Conservation (phyloP, 1,284 basidiomycete genomes). For the Rhodotorula sp. region DNA sequence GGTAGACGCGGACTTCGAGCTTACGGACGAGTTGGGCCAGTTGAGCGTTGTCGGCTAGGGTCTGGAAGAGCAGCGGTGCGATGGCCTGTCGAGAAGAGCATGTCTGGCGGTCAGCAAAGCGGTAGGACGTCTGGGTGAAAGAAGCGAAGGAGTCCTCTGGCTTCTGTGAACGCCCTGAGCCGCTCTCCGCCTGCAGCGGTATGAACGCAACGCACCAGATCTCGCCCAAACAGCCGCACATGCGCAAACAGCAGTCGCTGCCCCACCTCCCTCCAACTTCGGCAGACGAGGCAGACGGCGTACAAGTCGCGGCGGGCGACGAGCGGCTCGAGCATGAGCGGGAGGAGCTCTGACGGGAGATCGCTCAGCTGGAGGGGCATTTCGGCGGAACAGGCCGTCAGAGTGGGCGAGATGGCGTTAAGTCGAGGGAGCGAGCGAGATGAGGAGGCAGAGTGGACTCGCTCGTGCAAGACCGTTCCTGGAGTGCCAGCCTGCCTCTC, state of each 20-base stretch:
- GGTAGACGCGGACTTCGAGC: slow-evolving; percentile 36
- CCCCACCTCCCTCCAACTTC: slow-evolving; percentile 10
- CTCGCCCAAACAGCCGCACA: slow-evolving; percentile 31
- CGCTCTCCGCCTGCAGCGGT: no score
- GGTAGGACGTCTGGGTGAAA: not conserved
- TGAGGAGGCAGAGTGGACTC: no score
- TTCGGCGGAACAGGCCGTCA: no score
- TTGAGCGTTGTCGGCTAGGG: slow-evolving; percentile 7
- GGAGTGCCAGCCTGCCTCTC: no score
- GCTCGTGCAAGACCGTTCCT: no score
- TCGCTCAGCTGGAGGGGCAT: slow-evolving; percentile 14
- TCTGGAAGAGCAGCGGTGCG: slow-evolving; percentile 13
- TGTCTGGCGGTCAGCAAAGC: no score
- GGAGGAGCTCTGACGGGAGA: slow-evolving; percentile 32
- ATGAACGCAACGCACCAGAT: slow-evolving; percentile 19
- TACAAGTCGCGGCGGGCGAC: slow-evolving; percentile 23
- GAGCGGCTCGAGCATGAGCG: slow-evolving; percentile 21
- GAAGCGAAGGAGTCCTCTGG: no score
- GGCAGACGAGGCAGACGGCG: slow-evolving; percentile 19
- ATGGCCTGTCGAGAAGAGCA: slow-evolving; percentile 9
- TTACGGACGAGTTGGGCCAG: slow-evolving; percentile 24
- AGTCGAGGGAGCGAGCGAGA: no score
- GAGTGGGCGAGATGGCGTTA: no score
- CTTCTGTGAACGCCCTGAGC: no score
- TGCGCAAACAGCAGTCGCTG: slow-evolving; percentile 13